Conservation (phyloP, 805 yeast genomes). For the Clavispora carvajalis region DNA sequence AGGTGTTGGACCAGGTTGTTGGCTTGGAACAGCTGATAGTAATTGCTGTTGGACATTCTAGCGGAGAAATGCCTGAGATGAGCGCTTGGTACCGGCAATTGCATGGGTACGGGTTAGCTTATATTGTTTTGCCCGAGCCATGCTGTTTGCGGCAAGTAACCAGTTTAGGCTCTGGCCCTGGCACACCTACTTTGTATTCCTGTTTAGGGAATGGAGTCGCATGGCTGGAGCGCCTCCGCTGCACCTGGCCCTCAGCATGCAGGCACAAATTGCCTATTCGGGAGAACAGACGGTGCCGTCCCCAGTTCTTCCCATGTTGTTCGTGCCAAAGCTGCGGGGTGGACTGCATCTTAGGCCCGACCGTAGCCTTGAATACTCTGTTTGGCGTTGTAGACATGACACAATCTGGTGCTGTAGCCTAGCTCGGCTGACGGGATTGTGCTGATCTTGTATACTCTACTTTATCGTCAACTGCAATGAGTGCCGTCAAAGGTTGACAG, state of each 20-base stretch:
- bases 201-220: not conserved
- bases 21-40: slow-evolving; percentile 6
- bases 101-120: not conserved
- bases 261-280: not conserved
- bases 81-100: not conserved
- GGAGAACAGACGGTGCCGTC: not conserved
- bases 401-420: too few relatives aligned
- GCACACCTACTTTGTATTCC: not conserved
- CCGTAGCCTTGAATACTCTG: too few relatives aligned
- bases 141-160: not conserved
- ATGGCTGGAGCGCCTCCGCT: not conserved
- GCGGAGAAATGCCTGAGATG: not conserved
- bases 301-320: too few relatives aligned
- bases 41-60: slow-evolving; percentile 8
- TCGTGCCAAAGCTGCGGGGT: not conserved
- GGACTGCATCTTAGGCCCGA: too few relatives aligned
- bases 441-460: too few relatives aligned
- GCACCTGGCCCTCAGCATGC: not conserved
- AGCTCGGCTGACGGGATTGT: too few relatives aligned
- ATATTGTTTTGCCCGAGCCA: not conserved
- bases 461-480: too few relatives aligned
- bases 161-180: not conserved
- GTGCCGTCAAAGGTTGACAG: too few relatives aligned
- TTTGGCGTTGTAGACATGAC: too few relatives aligned
- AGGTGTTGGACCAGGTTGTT: slow-evolving; percentile 1